Percentiles rank a stretch among this genome's conserved stretches.
phyloP scores from a whole-genome alignment of 345 rosid species.

The Litchi chinensis region DNA sequence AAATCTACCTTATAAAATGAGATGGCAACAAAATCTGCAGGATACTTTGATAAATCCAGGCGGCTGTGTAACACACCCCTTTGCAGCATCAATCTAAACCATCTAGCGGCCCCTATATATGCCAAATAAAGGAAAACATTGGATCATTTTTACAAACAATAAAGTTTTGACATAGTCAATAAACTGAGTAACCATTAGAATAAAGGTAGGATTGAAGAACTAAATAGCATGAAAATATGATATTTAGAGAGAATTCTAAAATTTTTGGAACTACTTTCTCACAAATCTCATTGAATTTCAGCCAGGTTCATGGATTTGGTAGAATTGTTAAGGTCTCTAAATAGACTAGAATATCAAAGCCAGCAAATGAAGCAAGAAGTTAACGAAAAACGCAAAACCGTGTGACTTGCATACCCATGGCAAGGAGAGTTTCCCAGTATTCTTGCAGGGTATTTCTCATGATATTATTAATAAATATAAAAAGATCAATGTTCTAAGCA shows the following conservation, averaged over 20 bases:
- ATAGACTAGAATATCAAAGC: too few species aligned
- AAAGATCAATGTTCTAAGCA: background rate
- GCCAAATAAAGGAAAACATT: background rate
- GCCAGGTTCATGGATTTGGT: too few species aligned
- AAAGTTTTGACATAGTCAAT: background rate
- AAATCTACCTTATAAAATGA: slow-evolving; percentile 74
- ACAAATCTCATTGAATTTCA: too few species aligned
- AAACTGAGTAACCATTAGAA: too few species aligned
- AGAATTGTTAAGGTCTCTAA: too few species aligned
- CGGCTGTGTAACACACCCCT: slow-evolving; percentile 81
- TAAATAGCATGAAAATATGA: too few species aligned
- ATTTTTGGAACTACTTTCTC: too few species aligned
- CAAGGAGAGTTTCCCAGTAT: slow-evolving; percentile 54
- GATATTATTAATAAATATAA: background rate
- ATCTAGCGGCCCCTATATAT: slow-evolving; percentile 68
- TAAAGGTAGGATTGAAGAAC: too few species aligned
- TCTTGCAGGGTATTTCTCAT: slow-evolving; percentile 53
- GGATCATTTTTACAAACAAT: background rate
- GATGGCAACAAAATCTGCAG: slow-evolving; percentile 88
- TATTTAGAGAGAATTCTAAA: too few species aligned
- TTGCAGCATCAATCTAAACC: slow-evolving; percentile 96
- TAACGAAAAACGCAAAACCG: background rate
- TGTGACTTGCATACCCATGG: slow-evolving; percentile 48
- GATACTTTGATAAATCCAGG: slow-evolving; percentile 76
- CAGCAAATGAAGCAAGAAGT: too few species aligned